phyloP scores from a whole-genome alignment of 257 asterid genomes.

The Fraxinus pennsylvanica region DNA sequence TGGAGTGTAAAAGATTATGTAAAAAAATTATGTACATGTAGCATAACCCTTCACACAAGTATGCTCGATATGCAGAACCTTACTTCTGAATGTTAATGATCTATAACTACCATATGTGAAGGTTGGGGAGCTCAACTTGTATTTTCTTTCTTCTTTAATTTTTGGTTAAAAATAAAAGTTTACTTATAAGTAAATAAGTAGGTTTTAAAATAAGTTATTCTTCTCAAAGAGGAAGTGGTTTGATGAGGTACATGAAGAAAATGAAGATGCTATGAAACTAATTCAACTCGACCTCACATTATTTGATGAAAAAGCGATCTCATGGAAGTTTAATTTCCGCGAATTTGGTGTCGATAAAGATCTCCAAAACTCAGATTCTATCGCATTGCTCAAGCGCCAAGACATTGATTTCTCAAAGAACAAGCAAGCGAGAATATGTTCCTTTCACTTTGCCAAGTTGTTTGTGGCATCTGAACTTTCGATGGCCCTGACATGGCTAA shows the following conservation, averaged over 20 bases:
- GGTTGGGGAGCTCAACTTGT: too few relatives aligned
- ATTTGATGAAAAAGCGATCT: conserved; percentile 19
- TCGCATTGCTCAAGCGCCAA: conserved; percentile 8
- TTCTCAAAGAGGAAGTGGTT: too few relatives aligned
- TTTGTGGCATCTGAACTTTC: background rate
- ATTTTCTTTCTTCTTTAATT: too few relatives aligned
- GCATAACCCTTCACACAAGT: too few relatives aligned
- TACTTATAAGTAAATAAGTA: too few relatives aligned
- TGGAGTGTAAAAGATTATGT: too few relatives aligned
- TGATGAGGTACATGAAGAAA: conserved; percentile 34
- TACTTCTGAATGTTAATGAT: too few relatives aligned
- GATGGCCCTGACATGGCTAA: background rate
- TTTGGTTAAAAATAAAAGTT: too few relatives aligned
- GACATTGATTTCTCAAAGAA: conserved; percentile 26
- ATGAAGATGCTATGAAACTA: conserved; percentile 25
- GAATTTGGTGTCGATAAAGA: conserved; percentile 31
- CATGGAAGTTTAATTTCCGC: conserved; percentile 40
- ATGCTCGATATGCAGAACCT: too few relatives aligned
- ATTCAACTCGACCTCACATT: conserved; percentile 43
- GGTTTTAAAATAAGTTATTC: background rate
- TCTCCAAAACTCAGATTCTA: conserved; percentile 20
- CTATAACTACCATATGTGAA: too few relatives aligned
- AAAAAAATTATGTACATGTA: too few relatives aligned
- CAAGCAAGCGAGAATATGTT: conserved; percentile 3
- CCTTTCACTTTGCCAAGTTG: background rate